Evolutionary conservation across 495 filamentous ascomycete species (phyloP).

Genomic region (Monascus purpureus): DNA sequence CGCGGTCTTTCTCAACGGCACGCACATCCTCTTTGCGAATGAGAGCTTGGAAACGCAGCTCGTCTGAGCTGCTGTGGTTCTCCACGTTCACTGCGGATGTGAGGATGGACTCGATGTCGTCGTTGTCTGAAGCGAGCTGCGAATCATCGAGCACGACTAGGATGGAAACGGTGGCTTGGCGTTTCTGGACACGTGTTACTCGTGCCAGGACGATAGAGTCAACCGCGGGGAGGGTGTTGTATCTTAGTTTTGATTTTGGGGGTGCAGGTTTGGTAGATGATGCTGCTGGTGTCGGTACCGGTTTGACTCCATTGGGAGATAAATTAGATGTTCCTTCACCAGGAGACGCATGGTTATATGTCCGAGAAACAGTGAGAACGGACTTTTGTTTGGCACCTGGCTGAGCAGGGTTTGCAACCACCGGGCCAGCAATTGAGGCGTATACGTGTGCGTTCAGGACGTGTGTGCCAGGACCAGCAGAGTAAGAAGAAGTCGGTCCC

Average conservation of each 20-base stretch:
- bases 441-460: constrained; percentile 55
- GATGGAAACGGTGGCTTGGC: constrained; percentile 73
- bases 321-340: not conserved
- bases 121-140: constrained; percentile 24
- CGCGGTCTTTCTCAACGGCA: constrained; percentile 88
- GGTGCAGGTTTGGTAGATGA: constrained; percentile 15
- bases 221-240: constrained; percentile 66
- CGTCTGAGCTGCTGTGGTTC: constrained; percentile 33
- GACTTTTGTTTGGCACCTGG: constrained; percentile 39
- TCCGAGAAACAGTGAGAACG: constrained; percentile 39
- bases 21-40: constrained; percentile 78
- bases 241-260: constrained; percentile 27
- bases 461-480: constrained; percentile 70
- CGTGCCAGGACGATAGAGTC: constrained; percentile 67
- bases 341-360: constrained; percentile 1
- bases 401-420: constrained; percentile 34
- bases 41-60: constrained; percentile 33
- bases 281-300: constrained; percentile 15
- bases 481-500: constrained; percentile 47
- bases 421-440: constrained; percentile 53
- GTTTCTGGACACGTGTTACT: constrained; percentile 68
- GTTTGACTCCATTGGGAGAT: no score
- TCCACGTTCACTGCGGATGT: constrained; percentile 29
- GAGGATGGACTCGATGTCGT: constrained; percentile 37
- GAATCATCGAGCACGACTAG: constrained; percentile 52